phyloP scores from a whole-genome alignment of 441 rosid genomes.

The Populus hybrid region DNA sequence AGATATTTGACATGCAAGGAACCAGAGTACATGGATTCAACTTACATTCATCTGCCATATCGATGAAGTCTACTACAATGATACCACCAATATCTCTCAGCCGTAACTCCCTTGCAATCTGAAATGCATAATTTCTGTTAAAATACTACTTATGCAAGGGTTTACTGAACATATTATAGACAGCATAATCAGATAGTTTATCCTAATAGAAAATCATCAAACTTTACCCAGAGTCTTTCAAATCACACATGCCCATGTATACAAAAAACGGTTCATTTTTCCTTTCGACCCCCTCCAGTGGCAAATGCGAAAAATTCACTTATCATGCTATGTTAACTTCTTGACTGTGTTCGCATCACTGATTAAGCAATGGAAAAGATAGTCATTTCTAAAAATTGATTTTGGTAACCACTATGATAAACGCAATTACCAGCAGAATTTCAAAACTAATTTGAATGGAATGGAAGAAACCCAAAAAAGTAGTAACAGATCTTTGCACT shows the following conservation, averaged over 20 bases:
- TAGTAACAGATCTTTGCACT: background rate
- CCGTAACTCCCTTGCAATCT: slow-evolving; percentile 97
- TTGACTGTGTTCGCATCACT: background rate
- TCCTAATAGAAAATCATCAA: background rate
- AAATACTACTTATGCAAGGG: slow-evolving; percentile 10
- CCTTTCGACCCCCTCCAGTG: background rate
- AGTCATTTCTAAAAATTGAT: background rate
- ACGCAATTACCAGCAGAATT: background rate
- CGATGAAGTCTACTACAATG: slow-evolving; percentile 97
- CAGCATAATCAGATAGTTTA: slow-evolving; percentile 5
- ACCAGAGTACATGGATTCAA: slow-evolving; percentile 9
- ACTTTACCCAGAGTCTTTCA: background rate
- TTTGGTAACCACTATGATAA: background rate
- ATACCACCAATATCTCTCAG: slow-evolving; percentile 96
- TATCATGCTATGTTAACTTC: too few relatives aligned
- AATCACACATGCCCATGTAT: background rate
- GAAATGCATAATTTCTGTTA: slow-evolving; percentile 29
- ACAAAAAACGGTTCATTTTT: background rate
- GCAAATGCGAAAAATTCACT: too few relatives aligned
- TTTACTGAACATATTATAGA: slow-evolving; percentile 1
- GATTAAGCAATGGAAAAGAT: background rate
- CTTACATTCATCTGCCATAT: slow-evolving; percentile 92
- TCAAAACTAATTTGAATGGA: background rate
- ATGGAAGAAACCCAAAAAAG: background rate
- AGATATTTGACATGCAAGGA: background rate